These are phyloP conservation scores for Aspergillus panamensis DNA, from an alignment of 495 filamentous ascomycete genomes.

Conservation along the genomic window DNA sequence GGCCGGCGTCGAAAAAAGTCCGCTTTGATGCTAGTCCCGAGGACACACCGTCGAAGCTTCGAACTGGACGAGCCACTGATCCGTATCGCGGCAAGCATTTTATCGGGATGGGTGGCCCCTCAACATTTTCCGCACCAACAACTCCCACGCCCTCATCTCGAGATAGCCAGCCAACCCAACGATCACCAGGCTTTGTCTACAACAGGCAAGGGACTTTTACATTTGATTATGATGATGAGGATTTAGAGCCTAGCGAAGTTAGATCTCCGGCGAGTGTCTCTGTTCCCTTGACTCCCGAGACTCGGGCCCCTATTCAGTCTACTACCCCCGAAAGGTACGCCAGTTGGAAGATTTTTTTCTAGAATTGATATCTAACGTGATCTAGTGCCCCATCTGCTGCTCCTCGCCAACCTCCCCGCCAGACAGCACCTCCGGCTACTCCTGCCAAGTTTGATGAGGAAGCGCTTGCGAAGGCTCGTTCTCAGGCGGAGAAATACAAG, in stretches of 20 bases:
- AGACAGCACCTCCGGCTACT: constrained; percentile 20
- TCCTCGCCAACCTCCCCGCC: constrained; percentile 14
- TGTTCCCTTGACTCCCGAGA: constrained; percentile 7
- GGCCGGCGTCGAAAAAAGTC: constrained; percentile 26
- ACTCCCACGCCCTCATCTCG: constrained; percentile 17
- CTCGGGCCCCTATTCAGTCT: constrained; percentile 3
- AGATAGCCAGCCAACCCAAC: constrained; percentile 11
- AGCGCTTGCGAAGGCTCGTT: constrained; percentile 34
- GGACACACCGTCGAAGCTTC: constrained; percentile 28
- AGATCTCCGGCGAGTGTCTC: constrained; percentile 13
- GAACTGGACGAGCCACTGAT: constrained; percentile 25
- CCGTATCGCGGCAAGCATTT: constrained; percentile 26
- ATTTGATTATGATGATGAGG: constrained; percentile 29
- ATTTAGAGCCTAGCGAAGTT: constrained; percentile 15
- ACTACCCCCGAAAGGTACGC: constrained; percentile 15
- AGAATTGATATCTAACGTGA: constrained; percentile 1
- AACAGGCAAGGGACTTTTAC: constrained; percentile 29
- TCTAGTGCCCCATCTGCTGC: constrained; percentile 9
- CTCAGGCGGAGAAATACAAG: constrained; percentile 42
- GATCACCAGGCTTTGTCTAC: constrained; percentile 23
- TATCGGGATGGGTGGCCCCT: constrained; percentile 18
- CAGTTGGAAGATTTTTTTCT: not conserved
- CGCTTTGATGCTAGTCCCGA: constrained; percentile 32
- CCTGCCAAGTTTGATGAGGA: constrained; percentile 23
- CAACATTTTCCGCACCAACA: constrained; percentile 8